Base-by-base conservation (phyloP, 1,284 basidiomycete genomes). In the Heliocybe sulcata region DNA sequence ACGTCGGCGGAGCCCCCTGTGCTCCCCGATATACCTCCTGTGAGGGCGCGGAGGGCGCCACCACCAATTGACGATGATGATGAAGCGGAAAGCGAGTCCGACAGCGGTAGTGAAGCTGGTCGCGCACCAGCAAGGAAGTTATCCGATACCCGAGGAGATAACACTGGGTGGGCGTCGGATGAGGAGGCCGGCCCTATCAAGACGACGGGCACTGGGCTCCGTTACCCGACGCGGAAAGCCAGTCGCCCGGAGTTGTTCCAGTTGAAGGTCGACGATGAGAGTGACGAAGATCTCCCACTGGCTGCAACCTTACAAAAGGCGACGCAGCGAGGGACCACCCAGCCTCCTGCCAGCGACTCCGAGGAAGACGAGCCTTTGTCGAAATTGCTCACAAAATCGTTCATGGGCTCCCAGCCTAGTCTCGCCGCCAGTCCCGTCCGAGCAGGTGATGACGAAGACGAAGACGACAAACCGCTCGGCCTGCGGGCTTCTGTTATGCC, bases 241-340 rank as follows among this genome's bases (percentile, higher is more conserved):
- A 31, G 48, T 53, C 59, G 51, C 50, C 23, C 54, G 12, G 59
- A 57, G 26, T 58, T 56, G 3, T 56, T 63, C 31, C 58, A 29
- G 54, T 26, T 20, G 12, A 25, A 25, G 8, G 64, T 61, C 20
- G 77, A 74, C 23, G 74, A 75, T 20, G 79, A 84, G 61, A 87
- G 84, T 60, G 89, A 90, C 51, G 87, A 90, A 60, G 87, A 91
- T 67, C 59, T 90, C 45, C 88, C 88, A 4, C 72, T 90, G n/a
- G 79, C 81, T 22, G 78, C 79, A 12, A 80, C 85, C 11, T 73
- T 83, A n/a, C 69, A 72, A 51, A 76, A 77, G 23, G 79, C 73
- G 14, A 65, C 69, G 12, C 73, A 76, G 57, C 76, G 77, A 31
- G 69, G 69, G 20, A 70, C 72, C 19, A 66, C 62, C 62, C 12